phyloP scores from a whole-genome alignment of 306 rosid species.

The Trifolium fragiferum region DNA sequence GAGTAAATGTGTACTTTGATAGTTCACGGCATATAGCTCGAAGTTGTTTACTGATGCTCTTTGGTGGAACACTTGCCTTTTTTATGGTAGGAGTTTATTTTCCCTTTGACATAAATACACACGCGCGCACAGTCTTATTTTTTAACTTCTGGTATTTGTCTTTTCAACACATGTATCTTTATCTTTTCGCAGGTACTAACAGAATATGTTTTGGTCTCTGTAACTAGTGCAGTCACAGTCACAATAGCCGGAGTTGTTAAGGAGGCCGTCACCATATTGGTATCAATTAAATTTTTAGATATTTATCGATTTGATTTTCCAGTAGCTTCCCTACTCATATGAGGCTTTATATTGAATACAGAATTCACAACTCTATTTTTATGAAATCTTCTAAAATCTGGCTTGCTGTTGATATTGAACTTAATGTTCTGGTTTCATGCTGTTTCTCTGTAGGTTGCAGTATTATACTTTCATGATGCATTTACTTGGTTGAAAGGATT shows the following conservation, averaged over 20 bases:
- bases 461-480: slow-evolving; percentile 83
- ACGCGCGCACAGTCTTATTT: slow-evolving; percentile 17
- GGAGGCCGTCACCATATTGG: slow-evolving; percentile 98
- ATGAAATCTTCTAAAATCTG: slow-evolving; percentile 1
- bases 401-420: slow-evolving; percentile 26
- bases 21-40: slow-evolving; percentile 72
- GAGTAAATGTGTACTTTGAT: slow-evolving; percentile 69
- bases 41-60: slow-evolving; percentile 85
- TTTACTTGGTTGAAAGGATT: slow-evolving; percentile 89
- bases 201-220: slow-evolving; percentile 87
- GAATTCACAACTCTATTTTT: slow-evolving; percentile 2
- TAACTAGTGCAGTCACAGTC: slow-evolving; percentile 96
- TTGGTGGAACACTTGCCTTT: slow-evolving; percentile 93
- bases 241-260: slow-evolving; percentile 98
- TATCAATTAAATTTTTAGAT: slow-evolving; percentile 45
- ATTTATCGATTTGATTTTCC: slow-evolving; percentile 21
- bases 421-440: slow-evolving; percentile 35
- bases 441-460: slow-evolving; percentile 76
- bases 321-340: background rate
- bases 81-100: slow-evolving; percentile 68
- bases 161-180: slow-evolving; percentile 33
- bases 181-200: slow-evolving; percentile 76
- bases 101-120: slow-evolving; percentile 7
- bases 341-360: slow-evolving; percentile 8
- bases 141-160: slow-evolving; percentile 19